A percentile compares a stretch with the other conserved stretches of the same genome.
phyloP scores from a whole-genome alignment of 768 basidiomycete genomes.

The Hygrophorus pudorinus region DNA sequence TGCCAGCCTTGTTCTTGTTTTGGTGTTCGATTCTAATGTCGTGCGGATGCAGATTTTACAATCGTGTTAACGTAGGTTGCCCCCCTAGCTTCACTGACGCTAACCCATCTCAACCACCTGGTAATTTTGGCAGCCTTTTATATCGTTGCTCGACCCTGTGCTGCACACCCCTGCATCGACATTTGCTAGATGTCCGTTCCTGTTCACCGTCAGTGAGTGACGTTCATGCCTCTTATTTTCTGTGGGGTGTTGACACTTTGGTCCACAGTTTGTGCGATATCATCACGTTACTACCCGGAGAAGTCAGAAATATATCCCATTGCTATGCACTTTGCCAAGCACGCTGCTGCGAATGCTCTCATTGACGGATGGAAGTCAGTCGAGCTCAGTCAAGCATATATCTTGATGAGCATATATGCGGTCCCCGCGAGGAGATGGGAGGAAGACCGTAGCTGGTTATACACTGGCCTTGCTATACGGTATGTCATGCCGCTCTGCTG shows the following conservation, averaged over 20 bases:
- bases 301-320: conserved; percentile 81
- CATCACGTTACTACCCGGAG: conserved; percentile 69
- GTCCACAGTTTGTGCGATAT: conserved; percentile 70
- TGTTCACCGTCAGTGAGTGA: conserved; percentile 76
- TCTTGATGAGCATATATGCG: conserved; percentile 75
- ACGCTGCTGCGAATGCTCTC: conserved; percentile 69
- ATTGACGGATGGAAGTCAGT: conserved; percentile 80
- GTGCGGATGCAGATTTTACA: conserved; percentile 47
- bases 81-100: neutral
- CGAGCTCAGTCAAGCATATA: conserved; percentile 86
- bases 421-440: conserved; percentile 81
- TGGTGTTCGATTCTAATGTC: conserved; percentile 1
- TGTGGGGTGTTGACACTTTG: conserved; percentile 1
- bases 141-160: conserved; percentile 71
- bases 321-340: conserved; percentile 84
- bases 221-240: neutral
- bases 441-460: conserved; percentile 84
- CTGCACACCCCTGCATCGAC: conserved; percentile 74
- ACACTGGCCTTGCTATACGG: conserved; percentile 82
- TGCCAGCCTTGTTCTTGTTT: conserved; percentile 19
- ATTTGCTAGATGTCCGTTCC: conserved; percentile 78
- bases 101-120: neutral
- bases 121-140: conserved; percentile 35
- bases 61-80: conserved; percentile 52
- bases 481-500: conserved; percentile 14